Base-by-base conservation (phyloP, 805 yeast species). In the Suhomyces sp. region DNA sequence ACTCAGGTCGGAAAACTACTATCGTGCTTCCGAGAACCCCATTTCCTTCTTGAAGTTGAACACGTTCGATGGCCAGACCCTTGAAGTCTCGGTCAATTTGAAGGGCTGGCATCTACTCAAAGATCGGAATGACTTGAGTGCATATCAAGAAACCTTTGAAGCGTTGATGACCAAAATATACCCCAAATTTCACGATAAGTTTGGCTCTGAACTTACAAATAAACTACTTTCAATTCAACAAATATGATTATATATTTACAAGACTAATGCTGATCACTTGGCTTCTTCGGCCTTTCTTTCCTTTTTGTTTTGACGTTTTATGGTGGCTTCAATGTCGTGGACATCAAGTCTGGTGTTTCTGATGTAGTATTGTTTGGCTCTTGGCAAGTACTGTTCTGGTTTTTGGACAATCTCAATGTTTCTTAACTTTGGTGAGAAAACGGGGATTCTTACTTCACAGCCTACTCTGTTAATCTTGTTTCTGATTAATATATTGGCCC, bases 301-400 rank as follows among this genome's bases (percentile, higher is more conserved):
- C 54, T 53, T 55, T 49, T 57, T 59, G 42, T 48, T 54, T 53
- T 63, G 60, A 49, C 62, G 60, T 50, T 64, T 68, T 52, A 74
- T 60, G 54, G 66, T 65, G 6, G 60, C 69, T 62, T 84, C 88
- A 55, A 87, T 69, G 66, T 87, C 91, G 57, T 84, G 86, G 48
- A 86, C 92, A 69, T 89, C 96, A 68, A 85, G 73, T 65, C 83
- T 85, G 49, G 86, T 78, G 69, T 81, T 87, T 74, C 97, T 87
- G 65, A 94, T 87, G 72, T 90, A 94, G 79, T 87, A 92, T 62
- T 90, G 93, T 78, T 90, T 93, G 72, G 84, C 83, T 81, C 96
- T 84, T 10, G 75, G 64, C 77, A 87, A 83, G 70, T 90, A 85
- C 64, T 80, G 82, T 57, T 73, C 70, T 38, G 96, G 93, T 70